These are phyloP conservation scores for Rhipidocladum racemiflorum DNA, from an alignment of 176 grass and related monocot genomes.

Conservation along the genomic window DNA sequence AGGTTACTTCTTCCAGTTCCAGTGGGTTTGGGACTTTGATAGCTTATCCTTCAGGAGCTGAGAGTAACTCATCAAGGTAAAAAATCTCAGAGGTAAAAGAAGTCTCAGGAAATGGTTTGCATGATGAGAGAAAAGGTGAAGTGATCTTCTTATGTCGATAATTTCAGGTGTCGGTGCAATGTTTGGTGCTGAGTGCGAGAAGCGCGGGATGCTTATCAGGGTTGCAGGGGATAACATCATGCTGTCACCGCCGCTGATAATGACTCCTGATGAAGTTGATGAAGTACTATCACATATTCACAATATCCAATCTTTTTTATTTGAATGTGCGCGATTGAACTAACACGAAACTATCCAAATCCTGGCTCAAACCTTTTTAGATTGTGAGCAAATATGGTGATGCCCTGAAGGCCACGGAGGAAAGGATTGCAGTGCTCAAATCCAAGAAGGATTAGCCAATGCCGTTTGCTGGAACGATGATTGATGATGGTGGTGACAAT, in stretches of 20 bases:
- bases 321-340: not conserved
- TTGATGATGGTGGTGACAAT: not conserved
- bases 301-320: not conserved
- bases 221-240: slow-evolving; percentile 50
- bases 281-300: slow-evolving; percentile 46
- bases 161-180: slow-evolving; percentile 81
- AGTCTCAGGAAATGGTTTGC: not conserved
- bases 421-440: slow-evolving; percentile 68
- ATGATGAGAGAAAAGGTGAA: not conserved
- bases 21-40: not conserved
- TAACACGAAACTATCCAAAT: not conserved
- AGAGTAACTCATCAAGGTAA: not conserved
- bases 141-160: not conserved
- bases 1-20: not conserved
- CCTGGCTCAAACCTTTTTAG: slow-evolving; percentile 32
- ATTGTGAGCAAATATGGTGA: slow-evolving; percentile 75
- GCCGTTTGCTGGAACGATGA: not conserved
- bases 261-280: slow-evolving; percentile 73
- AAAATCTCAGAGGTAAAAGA: not conserved
- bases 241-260: slow-evolving; percentile 79
- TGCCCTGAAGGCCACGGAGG: slow-evolving; percentile 77
- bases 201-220: slow-evolving; percentile 79
- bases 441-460: slow-evolving; percentile 33
- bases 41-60: not conserved
- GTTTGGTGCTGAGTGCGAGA: slow-evolving; percentile 88